These are phyloP conservation scores for Lactuca saligna DNA, from an alignment of 129 eudicot genomes.

Conservation along the genomic window DNA sequence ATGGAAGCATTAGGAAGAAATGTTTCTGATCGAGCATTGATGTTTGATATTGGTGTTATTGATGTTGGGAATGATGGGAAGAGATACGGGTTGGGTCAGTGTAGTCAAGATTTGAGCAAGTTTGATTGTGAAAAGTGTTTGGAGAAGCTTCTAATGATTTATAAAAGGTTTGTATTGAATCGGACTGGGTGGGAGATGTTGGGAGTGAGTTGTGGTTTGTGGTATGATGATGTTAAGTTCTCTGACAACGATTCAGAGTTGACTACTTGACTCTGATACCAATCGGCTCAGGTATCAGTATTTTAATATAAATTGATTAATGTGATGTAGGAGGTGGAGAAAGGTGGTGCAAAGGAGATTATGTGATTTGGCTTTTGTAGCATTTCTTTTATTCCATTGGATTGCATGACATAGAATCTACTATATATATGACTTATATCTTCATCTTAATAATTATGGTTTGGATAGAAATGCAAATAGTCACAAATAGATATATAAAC, in stretches of 20 bases:
- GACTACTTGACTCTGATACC: not conserved
- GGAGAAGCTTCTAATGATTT: slow-evolving; percentile 15
- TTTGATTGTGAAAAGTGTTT: slow-evolving; percentile 30
- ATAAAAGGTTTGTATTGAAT: slow-evolving; percentile 5
- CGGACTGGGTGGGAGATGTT: slow-evolving; percentile 33
- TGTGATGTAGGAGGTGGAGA: slow-evolving; percentile 16
- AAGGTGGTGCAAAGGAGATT: slow-evolving; percentile 15
- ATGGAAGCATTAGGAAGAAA: slow-evolving; percentile 24
- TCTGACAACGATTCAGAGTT: not conserved
- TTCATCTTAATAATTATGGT: no score
- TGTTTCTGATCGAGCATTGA: slow-evolving; percentile 27
- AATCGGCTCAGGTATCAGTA: slow-evolving; percentile 19
- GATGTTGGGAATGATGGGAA: slow-evolving; percentile 17
- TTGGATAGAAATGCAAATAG: no score
- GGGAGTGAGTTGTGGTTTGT: slow-evolving; percentile 35
- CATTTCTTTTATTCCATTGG: slow-evolving; percentile 9
- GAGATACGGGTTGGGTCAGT: slow-evolving; percentile 39
- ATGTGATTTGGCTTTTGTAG: slow-evolving; percentile 22
- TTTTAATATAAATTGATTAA: not conserved
- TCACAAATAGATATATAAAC: no score
- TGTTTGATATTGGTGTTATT: slow-evolving; percentile 24
- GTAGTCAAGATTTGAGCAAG: slow-evolving; percentile 32
- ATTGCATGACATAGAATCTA: not conserved
- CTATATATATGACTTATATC: no score
- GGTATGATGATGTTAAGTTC: slow-evolving; percentile 28